These are phyloP conservation scores for Cerioporus squamosus DNA, from an alignment of 1,284 basidiomycete genomes.

Conservation along the genomic window DNA sequence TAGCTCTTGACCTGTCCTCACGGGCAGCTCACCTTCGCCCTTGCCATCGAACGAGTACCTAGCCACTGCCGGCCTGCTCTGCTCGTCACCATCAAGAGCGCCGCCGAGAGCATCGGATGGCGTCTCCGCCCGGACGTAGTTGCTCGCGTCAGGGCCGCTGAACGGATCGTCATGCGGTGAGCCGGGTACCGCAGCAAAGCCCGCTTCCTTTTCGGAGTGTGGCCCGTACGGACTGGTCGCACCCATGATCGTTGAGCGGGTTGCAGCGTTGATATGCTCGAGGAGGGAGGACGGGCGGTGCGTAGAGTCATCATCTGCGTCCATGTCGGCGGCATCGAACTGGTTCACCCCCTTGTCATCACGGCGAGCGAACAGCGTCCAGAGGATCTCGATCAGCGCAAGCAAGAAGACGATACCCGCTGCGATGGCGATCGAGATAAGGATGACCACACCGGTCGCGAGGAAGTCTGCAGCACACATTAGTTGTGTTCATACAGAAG, in stretches of 20 bases:
- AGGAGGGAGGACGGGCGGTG: constrained; percentile 81
- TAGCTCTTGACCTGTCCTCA: constrained; percentile 73
- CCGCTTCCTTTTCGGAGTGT: constrained; percentile 57
- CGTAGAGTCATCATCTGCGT: constrained; percentile 76
- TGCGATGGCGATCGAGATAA: constrained; percentile 96
- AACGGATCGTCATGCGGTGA: constrained; percentile 57
- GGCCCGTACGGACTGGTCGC: constrained; percentile 52
- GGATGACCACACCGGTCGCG: constrained; percentile 90
- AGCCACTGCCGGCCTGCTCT: constrained; percentile 73
- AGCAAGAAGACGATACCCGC: constrained; percentile 94
- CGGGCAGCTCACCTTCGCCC: constrained; percentile 76
- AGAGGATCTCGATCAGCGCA: constrained; percentile 86
- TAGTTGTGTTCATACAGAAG: constrained; percentile 1
- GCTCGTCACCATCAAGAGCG: constrained; percentile 63
- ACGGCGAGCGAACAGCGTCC: constrained; percentile 83
- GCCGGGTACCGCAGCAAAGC: constrained; percentile 29
- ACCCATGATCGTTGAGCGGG: constrained; percentile 76
- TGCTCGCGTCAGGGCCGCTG: constrained; percentile 67
- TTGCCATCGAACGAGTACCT: constrained; percentile 80
- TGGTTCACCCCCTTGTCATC: constrained; percentile 65
- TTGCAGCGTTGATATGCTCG: constrained; percentile 88
- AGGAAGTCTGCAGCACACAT: constrained; percentile 69
- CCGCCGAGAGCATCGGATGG: constrained; percentile 75
- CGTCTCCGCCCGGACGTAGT: constrained; percentile 77
- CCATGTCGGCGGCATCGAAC: constrained; percentile 59